Conservation (phyloP, 2,329 filamentous ascomycete genomes). For the Phialophora chinensis region DNA sequence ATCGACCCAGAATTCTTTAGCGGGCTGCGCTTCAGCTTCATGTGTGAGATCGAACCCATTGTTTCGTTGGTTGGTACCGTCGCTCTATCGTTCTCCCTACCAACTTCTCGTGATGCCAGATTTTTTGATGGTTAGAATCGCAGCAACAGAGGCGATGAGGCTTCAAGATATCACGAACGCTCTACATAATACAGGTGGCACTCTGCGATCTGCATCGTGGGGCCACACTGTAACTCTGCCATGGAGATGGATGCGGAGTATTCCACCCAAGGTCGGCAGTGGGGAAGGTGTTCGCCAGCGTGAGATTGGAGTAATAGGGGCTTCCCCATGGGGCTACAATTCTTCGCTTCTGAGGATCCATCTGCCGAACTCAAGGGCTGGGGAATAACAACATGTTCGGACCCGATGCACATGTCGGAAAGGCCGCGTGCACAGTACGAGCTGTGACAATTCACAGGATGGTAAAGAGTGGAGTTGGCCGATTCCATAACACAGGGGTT, state of each 20-base stretch:
- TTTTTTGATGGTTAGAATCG: neutral
- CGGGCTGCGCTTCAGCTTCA: slow-evolving; percentile 46
- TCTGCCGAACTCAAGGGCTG: slow-evolving; percentile 16
- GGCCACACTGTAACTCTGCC: slow-evolving; percentile 4
- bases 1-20: slow-evolving; percentile 34
- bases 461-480: neutral
- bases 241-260: slow-evolving; percentile 13
- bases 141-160: neutral
- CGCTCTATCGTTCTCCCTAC: neutral
- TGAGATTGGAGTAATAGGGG: slow-evolving; percentile 18
- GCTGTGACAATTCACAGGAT: neutral
- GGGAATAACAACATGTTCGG: slow-evolving; percentile 4
- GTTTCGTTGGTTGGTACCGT: neutral
- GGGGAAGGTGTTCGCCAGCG: slow-evolving; percentile 12
- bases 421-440: neutral
- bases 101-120: neutral
- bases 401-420: neutral
- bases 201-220: slow-evolving; percentile 14
- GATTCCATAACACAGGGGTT: neutral
- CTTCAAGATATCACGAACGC: slow-evolving; percentile 4
- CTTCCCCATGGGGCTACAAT: slow-evolving; percentile 18
- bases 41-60: slow-evolving; percentile 27
- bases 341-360: slow-evolving; percentile 1
- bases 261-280: slow-evolving; percentile 14
- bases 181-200: neutral